Percentiles rank a stretch among this genome's conserved stretches.
Conservation (phyloP, 2,329 filamentous ascomycete genomes). For the Trichoderma sp. region DNA sequence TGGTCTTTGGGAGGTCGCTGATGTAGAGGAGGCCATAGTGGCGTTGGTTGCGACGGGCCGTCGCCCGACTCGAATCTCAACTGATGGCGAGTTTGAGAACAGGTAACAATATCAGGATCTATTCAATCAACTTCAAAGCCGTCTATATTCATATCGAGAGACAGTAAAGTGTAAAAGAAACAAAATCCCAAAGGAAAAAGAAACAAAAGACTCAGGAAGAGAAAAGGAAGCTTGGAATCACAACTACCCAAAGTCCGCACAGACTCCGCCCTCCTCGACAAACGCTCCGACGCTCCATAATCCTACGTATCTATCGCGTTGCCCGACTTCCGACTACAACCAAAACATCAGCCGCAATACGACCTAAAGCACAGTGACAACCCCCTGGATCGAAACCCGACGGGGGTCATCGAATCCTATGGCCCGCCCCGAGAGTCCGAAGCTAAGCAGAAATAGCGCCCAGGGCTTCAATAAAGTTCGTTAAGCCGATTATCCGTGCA, state of each 20-base stretch:
- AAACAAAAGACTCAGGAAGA: neutral
- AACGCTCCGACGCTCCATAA: neutral
- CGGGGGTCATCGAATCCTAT: neutral
- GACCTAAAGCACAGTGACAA: neutral
- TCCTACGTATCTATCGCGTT: neutral
- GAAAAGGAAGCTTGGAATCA: neutral
- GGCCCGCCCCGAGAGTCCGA: constrained; percentile 11
- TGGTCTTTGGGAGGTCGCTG: neutral
- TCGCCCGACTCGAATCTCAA: neutral
- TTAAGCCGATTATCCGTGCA: neutral
- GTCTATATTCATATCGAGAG: neutral
- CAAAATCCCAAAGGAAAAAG: neutral
- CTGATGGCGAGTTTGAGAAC: neutral
- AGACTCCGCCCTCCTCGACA: constrained; percentile 1
- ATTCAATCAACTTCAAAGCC: neutral
- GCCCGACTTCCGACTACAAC: constrained; percentile 11
- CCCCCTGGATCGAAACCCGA: constrained; percentile 1
- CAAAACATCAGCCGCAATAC: neutral
- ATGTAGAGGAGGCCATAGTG: constrained; percentile 6
- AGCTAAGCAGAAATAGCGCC: neutral
- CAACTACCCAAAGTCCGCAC: constrained; percentile 7
- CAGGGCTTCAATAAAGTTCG: neutral
- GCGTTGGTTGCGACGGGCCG: neutral
- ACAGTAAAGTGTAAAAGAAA: neutral
- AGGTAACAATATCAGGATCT: neutral